Evolutionary conservation across 31 red algal species (phyloP).

Genomic region (Odonthalia washingtoniensis): DNA sequence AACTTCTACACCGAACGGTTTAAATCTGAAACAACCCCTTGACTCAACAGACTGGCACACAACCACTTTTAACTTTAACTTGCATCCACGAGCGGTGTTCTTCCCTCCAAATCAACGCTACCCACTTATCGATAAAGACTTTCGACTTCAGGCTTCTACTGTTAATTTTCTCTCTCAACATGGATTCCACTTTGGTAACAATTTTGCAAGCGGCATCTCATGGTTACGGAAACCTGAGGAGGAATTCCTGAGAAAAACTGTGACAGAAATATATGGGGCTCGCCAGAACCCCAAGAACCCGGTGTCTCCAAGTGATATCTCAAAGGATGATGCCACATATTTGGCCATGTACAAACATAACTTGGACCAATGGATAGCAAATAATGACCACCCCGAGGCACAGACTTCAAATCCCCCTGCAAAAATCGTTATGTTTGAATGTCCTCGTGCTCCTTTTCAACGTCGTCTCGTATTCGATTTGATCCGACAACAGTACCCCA

Average conservation of each 20-base stretch:
- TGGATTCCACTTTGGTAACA: constrained; percentile 74
- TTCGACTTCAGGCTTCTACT: constrained; percentile 59
- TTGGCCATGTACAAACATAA: constrained; percentile 19
- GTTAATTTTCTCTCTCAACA: constrained; percentile 61
- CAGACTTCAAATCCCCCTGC: background rate
- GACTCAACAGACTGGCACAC: constrained; percentile 48
- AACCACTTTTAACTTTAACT: constrained; percentile 70
- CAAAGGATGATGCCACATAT: constrained; percentile 29
- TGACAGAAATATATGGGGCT: constrained; percentile 27
- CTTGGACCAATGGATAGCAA: constrained; percentile 46
- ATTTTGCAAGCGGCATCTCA: constrained; percentile 50
- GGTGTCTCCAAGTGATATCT: background rate
- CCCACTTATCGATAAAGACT: constrained; percentile 61
- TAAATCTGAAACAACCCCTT: background rate
- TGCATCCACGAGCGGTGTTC: constrained; percentile 71
- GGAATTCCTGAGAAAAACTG: constrained; percentile 25
- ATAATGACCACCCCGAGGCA: background rate
- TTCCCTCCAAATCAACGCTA: constrained; percentile 45
- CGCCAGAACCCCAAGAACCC: background rate
- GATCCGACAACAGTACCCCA: constrained; percentile 36
- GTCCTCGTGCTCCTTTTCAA: constrained; percentile 33
- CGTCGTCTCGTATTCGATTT: constrained; percentile 55
- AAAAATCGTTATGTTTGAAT: constrained; percentile 39
- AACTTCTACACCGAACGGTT: background rate
- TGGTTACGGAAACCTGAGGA: constrained; percentile 69